A percentile compares a stretch with the other conserved stretches of the same genome.
phyloP scores from a whole-genome alignment of 768 basidiomycete species.

The Paxillus rubicundulus region DNA sequence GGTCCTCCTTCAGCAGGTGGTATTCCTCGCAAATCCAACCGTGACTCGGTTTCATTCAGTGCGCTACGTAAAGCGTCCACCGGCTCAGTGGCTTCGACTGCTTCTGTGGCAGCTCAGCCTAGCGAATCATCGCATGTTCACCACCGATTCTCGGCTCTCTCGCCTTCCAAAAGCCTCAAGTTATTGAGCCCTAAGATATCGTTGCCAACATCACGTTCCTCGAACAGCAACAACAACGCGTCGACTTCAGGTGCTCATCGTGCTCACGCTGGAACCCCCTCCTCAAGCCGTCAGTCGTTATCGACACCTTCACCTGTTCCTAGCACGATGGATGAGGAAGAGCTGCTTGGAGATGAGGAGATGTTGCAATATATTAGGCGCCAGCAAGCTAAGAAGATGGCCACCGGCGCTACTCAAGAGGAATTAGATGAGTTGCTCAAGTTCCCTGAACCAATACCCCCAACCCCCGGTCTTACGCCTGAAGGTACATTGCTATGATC shows the following conservation, averaged over 20 bases:
- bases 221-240: constrained; percentile 36
- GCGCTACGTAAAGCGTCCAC: constrained; percentile 81
- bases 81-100: constrained; percentile 70
- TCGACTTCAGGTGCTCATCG: constrained; percentile 46
- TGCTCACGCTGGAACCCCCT: constrained; percentile 57
- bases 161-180: constrained; percentile 82
- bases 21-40: constrained; percentile 62
- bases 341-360: constrained; percentile 89
- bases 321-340: constrained; percentile 79
- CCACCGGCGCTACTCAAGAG: constrained; percentile 78
- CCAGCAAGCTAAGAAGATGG: constrained; percentile 85
- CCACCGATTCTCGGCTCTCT: constrained; percentile 78
- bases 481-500: constrained; percentile 50
- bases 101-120: constrained; percentile 48
- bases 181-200: constrained; percentile 77
- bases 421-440: constrained; percentile 85
- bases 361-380: constrained; percentile 93
- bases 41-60: constrained; percentile 78
- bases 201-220: constrained; percentile 52
- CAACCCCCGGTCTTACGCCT: constrained; percentile 63
- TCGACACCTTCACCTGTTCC: constrained; percentile 86
- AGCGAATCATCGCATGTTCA: constrained; percentile 41
- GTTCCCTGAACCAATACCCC: constrained; percentile 88
- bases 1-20: constrained; percentile 43
- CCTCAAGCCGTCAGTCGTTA: constrained; percentile 69